Evolutionary conservation across 305 asterid species (phyloP).

Genomic region (Fraxinus greggii): DNA sequence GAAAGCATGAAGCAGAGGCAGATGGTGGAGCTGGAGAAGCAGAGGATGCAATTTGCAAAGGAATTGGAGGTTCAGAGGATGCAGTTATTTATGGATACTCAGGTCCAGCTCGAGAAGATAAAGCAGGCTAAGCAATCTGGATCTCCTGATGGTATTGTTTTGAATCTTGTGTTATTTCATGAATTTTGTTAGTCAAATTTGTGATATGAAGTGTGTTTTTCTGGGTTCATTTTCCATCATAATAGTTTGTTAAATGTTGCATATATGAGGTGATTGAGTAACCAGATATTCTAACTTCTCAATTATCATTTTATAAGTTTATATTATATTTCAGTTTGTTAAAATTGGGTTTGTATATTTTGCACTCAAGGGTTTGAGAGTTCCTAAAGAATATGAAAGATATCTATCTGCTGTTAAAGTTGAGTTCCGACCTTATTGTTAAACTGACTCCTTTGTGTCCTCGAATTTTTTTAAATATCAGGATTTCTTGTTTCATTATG

Average conservation of each 20-base stretch:
- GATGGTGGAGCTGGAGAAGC: conserved; percentile 91
- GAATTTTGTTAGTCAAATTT: neutral
- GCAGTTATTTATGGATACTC: conserved; percentile 89
- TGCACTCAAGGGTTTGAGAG: neutral
- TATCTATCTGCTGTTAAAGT: neutral
- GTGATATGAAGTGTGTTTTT: neutral
- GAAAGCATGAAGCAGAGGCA: conserved; percentile 83
- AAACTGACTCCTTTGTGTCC: neutral
- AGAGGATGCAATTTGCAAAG: conserved; percentile 88
- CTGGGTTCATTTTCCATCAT: neutral
- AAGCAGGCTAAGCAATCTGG: conserved; percentile 62
- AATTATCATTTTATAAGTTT: neutral
- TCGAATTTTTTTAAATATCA: neutral
- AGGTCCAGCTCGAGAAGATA: conserved; percentile 74
- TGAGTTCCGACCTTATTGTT: neutral
- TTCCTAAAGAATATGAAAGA: neutral
- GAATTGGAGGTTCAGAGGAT: conserved; percentile 96
- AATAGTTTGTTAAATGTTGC: conserved; percentile 2
- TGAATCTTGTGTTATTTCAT: neutral
- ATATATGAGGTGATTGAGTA: neutral
- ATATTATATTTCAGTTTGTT: neutral
- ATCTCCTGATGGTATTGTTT: conserved; percentile 66
- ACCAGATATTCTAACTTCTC: neutral
- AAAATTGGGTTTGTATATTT: neutral
- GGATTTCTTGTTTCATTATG: neutral